Conservation (phyloP, 139 green algal species). For the Coccomyxa sp. region DNA sequence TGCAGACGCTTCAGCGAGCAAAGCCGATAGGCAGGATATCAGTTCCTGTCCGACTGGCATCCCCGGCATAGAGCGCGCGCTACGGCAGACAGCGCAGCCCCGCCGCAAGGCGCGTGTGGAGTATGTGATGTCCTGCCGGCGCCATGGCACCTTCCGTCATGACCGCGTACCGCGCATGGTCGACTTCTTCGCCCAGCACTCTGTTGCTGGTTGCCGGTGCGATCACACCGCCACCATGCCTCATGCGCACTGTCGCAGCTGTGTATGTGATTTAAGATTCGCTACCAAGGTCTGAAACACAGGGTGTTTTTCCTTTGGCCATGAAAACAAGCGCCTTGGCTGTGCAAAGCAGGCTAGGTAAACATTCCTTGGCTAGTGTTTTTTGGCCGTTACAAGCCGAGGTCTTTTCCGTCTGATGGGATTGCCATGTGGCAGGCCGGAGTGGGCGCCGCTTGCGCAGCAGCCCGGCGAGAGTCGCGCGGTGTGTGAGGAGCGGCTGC, state of each 20-base stretch:
- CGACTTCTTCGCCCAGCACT: background rate
- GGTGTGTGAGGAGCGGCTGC: background rate
- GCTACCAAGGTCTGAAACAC: too few species aligned
- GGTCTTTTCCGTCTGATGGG: too few species aligned
- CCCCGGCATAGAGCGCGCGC: background rate
- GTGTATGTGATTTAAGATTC: too few species aligned
- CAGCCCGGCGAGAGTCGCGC: background rate
- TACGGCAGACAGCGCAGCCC: background rate
- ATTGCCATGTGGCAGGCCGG: background rate
- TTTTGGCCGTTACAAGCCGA: too few species aligned
- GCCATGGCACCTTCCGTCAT: background rate
- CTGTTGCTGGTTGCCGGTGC: background rate
- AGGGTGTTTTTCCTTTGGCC: too few species aligned
- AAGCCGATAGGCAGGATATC: too few species aligned
- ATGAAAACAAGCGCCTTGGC: too few species aligned
- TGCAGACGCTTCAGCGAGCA: too few species aligned
- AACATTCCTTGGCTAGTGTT: too few species aligned
- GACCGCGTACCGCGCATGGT: background rate
- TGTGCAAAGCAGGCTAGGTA: too few species aligned
- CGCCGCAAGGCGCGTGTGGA: background rate
- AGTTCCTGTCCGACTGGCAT: background rate
- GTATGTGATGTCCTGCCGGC: background rate
- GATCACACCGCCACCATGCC: background rate
- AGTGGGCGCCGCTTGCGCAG: background rate
- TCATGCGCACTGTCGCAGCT: too few species aligned